Evolutionary conservation across 306 rosid species (phyloP).

Genomic region (Prunus dulcis): DNA sequence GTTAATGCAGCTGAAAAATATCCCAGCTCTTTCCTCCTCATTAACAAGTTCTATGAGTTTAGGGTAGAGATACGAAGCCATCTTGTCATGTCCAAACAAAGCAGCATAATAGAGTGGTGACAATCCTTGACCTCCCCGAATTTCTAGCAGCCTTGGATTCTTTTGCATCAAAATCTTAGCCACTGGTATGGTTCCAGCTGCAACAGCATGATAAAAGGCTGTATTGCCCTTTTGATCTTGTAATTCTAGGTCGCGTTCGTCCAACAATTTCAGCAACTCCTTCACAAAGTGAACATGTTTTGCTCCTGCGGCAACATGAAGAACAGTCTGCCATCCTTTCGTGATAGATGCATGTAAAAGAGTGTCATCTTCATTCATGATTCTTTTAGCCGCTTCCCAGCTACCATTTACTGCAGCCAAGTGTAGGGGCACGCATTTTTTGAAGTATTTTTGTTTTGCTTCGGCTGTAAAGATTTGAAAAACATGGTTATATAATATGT

Average conservation of each 20-base stretch:
- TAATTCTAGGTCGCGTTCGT: neutral
- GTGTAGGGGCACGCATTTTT: neutral
- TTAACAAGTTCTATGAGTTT: neutral
- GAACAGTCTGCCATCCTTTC: neutral
- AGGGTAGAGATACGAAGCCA: neutral
- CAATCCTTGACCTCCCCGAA: neutral
- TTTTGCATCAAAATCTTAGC: constrained; percentile 14
- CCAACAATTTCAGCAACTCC: neutral
- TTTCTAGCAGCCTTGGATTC: neutral
- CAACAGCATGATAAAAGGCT: constrained; percentile 2
- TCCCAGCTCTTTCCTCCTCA: neutral
- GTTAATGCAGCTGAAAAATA: neutral
- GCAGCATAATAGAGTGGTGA: constrained; percentile 8
- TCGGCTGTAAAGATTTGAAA: neutral
- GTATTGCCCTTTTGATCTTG: neutral
- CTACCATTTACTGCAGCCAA: neutral
- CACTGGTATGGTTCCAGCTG: neutral
- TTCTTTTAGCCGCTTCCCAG: neutral
- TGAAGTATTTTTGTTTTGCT: neutral
- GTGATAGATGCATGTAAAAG: neutral
- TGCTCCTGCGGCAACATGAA: constrained; percentile 3
- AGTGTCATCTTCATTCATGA: neutral
- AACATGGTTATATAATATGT: no score
- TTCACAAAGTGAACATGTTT: neutral
- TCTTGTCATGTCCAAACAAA: neutral